Evolutionary conservation across 2,329 filamentous ascomycete species (phyloP).

Genomic region (Colletotrichum eleusines): DNA sequence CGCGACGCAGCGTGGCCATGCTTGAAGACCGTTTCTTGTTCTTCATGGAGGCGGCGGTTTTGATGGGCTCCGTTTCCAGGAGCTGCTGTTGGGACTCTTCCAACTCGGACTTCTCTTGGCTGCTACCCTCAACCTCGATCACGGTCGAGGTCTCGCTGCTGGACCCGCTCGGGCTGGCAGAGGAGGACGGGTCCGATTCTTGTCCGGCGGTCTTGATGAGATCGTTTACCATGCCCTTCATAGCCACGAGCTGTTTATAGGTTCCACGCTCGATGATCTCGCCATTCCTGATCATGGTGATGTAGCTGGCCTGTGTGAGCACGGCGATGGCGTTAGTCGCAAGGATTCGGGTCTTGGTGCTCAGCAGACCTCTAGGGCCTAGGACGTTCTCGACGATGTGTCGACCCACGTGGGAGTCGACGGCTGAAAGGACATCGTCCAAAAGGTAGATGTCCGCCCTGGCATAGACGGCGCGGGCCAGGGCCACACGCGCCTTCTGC

Average conservation of each 20-base stretch:
- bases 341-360: slow-evolving; percentile 88
- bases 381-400: slow-evolving; percentile 96
- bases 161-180: slow-evolving; percentile 61
- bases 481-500: slow-evolving; percentile 92
- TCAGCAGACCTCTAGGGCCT: slow-evolving; percentile 84
- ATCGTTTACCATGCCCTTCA: slow-evolving; percentile 90
- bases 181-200: slow-evolving; percentile 54
- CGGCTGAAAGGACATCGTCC: slow-evolving; percentile 93
- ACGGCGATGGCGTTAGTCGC: slow-evolving; percentile 97
- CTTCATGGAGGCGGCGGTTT: slow-evolving; percentile 60
- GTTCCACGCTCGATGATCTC: slow-evolving; percentile 89
- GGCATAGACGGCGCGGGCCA: slow-evolving; percentile 95
- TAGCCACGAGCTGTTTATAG: slow-evolving; percentile 89
- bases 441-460: slow-evolving; percentile 96
- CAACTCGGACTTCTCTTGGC: slow-evolving; percentile 73
- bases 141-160: slow-evolving; percentile 69
- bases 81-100: slow-evolving; percentile 84
- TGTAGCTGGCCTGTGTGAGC: slow-evolving; percentile 88
- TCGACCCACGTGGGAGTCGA: slow-evolving; percentile 97
- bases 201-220: slow-evolving; percentile 81
- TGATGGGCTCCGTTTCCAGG: slow-evolving; percentile 82
- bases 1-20: slow-evolving; percentile 84
- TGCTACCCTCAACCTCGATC: slow-evolving; percentile 62
- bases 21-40: slow-evolving; percentile 75
- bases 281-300: slow-evolving; percentile 86